Evolutionary conservation across 768 basidiomycete species (phyloP), one percentile per base, ranked within the genome.

Genomic region (Inosperma sp.): DNA sequence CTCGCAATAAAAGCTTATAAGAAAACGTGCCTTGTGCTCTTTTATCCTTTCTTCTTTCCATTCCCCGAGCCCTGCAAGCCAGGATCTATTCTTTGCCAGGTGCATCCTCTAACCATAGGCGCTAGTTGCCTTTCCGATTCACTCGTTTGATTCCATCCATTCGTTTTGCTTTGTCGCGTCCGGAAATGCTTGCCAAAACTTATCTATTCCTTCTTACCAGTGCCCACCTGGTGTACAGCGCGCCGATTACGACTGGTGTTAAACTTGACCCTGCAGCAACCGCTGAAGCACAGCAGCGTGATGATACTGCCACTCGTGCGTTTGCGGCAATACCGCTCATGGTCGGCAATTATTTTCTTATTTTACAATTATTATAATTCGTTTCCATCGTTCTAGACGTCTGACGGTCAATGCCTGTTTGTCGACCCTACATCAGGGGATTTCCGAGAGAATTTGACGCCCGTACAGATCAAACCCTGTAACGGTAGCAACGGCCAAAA

Each of bases 371-470:
- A 13, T 9, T 31, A 14, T 7, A 9, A 31, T 12, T 44, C 23
- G 17, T 42, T 25, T 3, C 22, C 22, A 17, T 3, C 30, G 40
- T 31, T 3, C 12, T 33, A 45, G 44, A 45, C 44, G 3, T 33
- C 30, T 5, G 30, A 33, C 13, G 30, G 30, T 33, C 29, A 45
- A 33, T 45, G 44, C 3, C 12, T 45, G 13, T 45, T 22, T 9
- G 44, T 45, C 8, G 44, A 45, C 30, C 30, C 44, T 3, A 33
- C 19, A 14, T 45, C 44, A 14, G 44, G 43, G 14, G 44, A 45
- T 9, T 45, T 45, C 30, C 17, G 44, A n/a, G 44, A 31, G 30
- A 45, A 45, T 7, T 23, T 45, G 30, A 45, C 44, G n/a, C 44
- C 44, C 3, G 27, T 33, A 19, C 44, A 45, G 14, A 31, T 33